A percentile compares a stretch with the other conserved stretches of the same genome.
These are phyloP conservation scores for Pichia rugopelliculosa DNA, from an alignment of 805 yeast genomes.

Conservation along the genomic window DNA sequence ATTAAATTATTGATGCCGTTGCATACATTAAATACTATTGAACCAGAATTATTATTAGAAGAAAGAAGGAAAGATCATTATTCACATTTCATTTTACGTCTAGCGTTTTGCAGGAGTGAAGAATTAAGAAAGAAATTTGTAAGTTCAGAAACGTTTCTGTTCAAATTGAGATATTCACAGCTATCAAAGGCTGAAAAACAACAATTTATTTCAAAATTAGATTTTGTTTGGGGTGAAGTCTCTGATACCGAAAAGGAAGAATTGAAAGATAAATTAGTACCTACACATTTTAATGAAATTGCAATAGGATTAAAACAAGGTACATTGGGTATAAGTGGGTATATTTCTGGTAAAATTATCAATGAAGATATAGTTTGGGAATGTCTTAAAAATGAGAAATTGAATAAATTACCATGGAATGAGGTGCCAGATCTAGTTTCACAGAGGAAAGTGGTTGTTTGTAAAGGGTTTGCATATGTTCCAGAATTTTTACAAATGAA, in stretches of 20 bases:
- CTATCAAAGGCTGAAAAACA: constrained; percentile 61
- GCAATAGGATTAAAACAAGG: constrained; percentile 28
- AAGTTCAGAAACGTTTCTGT: constrained; percentile 65
- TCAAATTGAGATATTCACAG: constrained; percentile 62
- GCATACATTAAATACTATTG: constrained; percentile 33
- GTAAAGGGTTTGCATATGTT: constrained; percentile 71
- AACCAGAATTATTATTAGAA: constrained; percentile 34
- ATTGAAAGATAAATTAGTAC: constrained; percentile 42
- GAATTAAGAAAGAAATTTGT: constrained; percentile 78
- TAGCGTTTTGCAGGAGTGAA: constrained; percentile 83
- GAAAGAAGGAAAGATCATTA: constrained; percentile 87
- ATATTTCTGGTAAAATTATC: constrained; percentile 23
- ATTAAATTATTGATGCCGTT: constrained; percentile 61
- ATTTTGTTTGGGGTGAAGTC: constrained; percentile 68
- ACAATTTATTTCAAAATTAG: constrained; percentile 57
- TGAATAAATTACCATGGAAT: constrained; percentile 83
- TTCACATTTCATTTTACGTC: constrained; percentile 79
- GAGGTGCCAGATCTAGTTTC: constrained; percentile 72
- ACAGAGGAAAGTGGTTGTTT: constrained; percentile 59
- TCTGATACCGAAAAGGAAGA: constrained; percentile 50
- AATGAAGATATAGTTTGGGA: constrained; percentile 46
- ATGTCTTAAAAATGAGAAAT: constrained; percentile 52
- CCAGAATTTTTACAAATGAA: constrained; percentile 76
- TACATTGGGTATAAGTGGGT: constrained; percentile 18
- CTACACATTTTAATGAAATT: constrained; percentile 45